Base-by-base conservation (phyloP, 139 green algal genomes). In the Raphidocelis subcapitata region DNA sequence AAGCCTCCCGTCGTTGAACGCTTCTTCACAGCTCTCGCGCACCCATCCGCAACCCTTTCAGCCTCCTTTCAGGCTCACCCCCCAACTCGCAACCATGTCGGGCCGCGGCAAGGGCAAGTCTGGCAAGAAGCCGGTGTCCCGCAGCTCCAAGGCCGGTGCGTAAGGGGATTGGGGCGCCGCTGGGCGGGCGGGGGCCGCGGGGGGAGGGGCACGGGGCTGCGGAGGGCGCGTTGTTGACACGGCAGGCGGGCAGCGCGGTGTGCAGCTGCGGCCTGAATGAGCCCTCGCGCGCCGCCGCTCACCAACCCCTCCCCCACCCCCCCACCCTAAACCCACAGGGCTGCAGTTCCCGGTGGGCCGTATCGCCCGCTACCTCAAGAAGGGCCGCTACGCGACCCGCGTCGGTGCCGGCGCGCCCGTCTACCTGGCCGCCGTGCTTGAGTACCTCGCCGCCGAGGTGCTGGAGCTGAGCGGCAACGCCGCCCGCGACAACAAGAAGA, bases 401-500 rank as follows among this genome's bases (percentile, higher is more conserved):
- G 69, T 90, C 74, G 60, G 69, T 72, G 67, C 82, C 77, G 57
- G 87, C 79, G 66, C 66, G 18, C 66, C 66, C 35, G 80, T 88
- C 24, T 88, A 86, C 80, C 67, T 88, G 29, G 82, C 82, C n/a
- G 85, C 85, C 29, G 85, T 90, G 37, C 78, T 90, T 49, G 83
- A 87, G 72, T 88, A 86, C 83, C 81, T 87, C 24, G 72, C 72
- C 36, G 83, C 83, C 37, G 83, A 94, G 79, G 82, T 94, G 33
- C 82, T 94, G 20, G 92, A 97, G 84, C 83, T 95, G 65, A 86
- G 87, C 31, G 90, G 92, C 72, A 96, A 95, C 75, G 92, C 92
- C 52, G 87, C 92, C 51, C 84, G 92, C 52, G 92, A 97, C 86
- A 97, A 97, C 88, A 97, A 97, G 86, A 96, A 97, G 89, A 95